Base-by-base conservation (phyloP, 2,329 filamentous ascomycete genomes). In the Peltaster fructicola region DNA sequence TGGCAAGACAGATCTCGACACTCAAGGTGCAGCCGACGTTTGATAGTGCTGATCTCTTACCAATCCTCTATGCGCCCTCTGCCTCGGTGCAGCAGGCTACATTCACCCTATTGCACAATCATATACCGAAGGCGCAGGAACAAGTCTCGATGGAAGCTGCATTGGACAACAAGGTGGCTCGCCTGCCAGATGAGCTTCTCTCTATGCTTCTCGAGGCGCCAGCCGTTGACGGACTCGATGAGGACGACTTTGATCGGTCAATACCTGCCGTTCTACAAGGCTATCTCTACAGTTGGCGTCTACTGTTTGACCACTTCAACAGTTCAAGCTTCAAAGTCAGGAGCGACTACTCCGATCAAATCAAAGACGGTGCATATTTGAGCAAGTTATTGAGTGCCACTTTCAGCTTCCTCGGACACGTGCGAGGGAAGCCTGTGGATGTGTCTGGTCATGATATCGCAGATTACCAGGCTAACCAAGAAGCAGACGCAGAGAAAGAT, bases 231-330 rank as follows among this genome's bases (percentile, higher is more conserved):
- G 59, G 61, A 8, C 66, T 81, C 22, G 59, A 65, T 0, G 69
- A 77, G 22, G 65, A 73, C 6, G 57, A 64, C 17, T 68, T 82
- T 12, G 62, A 71, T 4, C 59, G 66, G 9, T 56, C 46, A 16
- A 76, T 84, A 39, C 81, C 81, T 7, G 56, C 68, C 1, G 45
- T 65, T 0, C 59, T 92, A 23, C 69, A 81, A 25, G 70, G 73
- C 7, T 98, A 93, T 42, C 61, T 98, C 3, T 59, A 92, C 14
- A 77, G 80, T 7, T 98, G 88, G 88, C 68, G 79, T 34, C 60
- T 95, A 1, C 63, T 93, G 1, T 95, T 91, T 44, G 81, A 91
- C 38, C 74, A 85, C 21, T 90, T 85, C 44, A 32, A 31, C 8
- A 41, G 41, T 14, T 44, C 47, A 5, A 51, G 84, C 0, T 74